Base-by-base conservation (phyloP, 768 basidiomycete species). In the Boletus eberwhitei region DNA sequence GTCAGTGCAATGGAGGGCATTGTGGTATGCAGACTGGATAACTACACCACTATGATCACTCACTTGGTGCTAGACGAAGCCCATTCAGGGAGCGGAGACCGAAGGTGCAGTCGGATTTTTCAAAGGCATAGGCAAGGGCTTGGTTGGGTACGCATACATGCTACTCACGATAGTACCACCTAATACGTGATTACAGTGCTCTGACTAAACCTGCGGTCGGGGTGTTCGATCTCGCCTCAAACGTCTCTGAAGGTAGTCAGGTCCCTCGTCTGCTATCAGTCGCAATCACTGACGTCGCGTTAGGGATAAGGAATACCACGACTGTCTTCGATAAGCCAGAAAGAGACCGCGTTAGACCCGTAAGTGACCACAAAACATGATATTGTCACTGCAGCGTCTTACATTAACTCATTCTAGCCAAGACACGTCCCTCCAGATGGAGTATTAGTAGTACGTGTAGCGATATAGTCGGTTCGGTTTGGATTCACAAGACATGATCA, bases 121-220 rank as follows among this genome's bases (percentile, higher is more conserved):
- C 79, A 98, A 97, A 71, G 97, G 97, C 12, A 84, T 99, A 31
- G 97, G 97, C 24, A 96, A 94, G 71, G 94, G 97, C 19, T 77
- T 98, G 45, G 93, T 97, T 50, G 97, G 97, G 92, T 95, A 70
- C 59, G 40, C 29, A 36, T 37, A 41, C 45, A 52, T 12, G 43
- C 38, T 24, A 34, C n/a, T 50, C 36, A 48, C 19, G 17, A 45
- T 26, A 14, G 11, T 26, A 40, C 40, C 16, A 35, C 22, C 43
- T 53, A 8, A 59, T 31, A 17, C 22, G 17, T 34, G 24, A 37
- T 50, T 38, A 14, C 63, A 94, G 94, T 16, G 88, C 84, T 35
- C 87, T 98, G 50, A 97, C 97, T 2, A 99, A 99, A 73, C 97
- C 97, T 2, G 93, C 90, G 2, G 91, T 98, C 21, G 97, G 97